Evolutionary conservation across 805 yeast species (phyloP), one percentile per base, ranked within the genome.

Genomic region (Saccharomycopsis sp.): DNA sequence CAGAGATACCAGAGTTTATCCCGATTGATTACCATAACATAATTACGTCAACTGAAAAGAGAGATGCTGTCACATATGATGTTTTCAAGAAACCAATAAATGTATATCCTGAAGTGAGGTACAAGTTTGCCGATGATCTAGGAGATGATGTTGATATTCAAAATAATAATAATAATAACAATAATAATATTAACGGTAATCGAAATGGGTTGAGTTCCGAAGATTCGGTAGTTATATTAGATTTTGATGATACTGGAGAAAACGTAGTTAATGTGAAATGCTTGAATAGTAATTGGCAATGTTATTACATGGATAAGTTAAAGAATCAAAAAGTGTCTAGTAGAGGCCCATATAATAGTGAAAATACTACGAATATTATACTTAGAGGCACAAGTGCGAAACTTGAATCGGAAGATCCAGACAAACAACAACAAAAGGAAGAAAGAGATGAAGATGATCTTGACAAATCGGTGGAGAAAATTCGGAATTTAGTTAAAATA

Each of bases 91-190:
- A 17, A 13, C 52, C 52, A 2, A 35, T 23, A 13, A 45, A 49
- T 31, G 26, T 49, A 2, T 49, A 49, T 33, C 52, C 52, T 8
- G 52, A 49, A 20, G 34, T 49, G n/a, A 29, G 50, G 26, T 49
- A 45, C 47, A 41, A 42, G 41, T 49, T 49, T 14, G 27, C 17
- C 5, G 52, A 49, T 19, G 52, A 49, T 27, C 21, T 16, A 5
- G 44, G 35, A 1, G 41, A 39, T 2, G 37, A 16, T 7, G 35
- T 7, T 14, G 35, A 31, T 9, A 31, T 9, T 8, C 19, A 14
- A 20, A 39, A 32, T 3, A 31, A 21, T 4, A 13, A 20, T 6
- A 29, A 40, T 14, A 26, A 9, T 22, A 28, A n/a, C 22, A 23
- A 35, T 39, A 20, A 27, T 13, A 29, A 21, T 11, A 37, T 23